Conservation (phyloP, 306 rosid species). For the Vicia sativa region DNA sequence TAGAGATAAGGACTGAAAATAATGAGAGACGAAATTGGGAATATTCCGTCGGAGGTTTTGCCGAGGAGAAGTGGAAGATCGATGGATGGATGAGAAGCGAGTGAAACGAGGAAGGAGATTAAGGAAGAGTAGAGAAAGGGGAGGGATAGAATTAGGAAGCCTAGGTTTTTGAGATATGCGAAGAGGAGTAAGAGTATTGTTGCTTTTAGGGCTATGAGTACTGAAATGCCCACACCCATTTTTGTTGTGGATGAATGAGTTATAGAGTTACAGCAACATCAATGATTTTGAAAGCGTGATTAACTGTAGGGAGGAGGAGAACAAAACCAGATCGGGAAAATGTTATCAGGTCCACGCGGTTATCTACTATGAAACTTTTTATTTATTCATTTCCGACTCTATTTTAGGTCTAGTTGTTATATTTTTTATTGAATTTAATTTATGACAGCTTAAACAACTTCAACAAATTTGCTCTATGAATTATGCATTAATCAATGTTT, state of each 20-base stretch:
- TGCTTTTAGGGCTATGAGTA: slow-evolving; percentile 65
- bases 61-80: slow-evolving; percentile 80
- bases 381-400: no score
- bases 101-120: slow-evolving; percentile 57
- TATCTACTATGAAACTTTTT: not conserved
- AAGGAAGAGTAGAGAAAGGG: slow-evolving; percentile 75
- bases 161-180: slow-evolving; percentile 50
- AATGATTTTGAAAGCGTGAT: not conserved
- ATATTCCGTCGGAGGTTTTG: slow-evolving; percentile 69
- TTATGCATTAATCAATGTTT: no score
- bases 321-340: not conserved
- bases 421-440: no score
- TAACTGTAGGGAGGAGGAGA: not conserved
- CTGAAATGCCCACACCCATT: slow-evolving; percentile 78
- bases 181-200: slow-evolving; percentile 44
- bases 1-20: slow-evolving; percentile 79
- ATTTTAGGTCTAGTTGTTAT: no score
- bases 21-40: slow-evolving; percentile 60
- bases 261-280: not conserved
- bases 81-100: slow-evolving; percentile 72
- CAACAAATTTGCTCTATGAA: no score
- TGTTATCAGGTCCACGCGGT: not conserved
- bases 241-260: not conserved
- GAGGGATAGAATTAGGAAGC: slow-evolving; percentile 49
- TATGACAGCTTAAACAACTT: no score